These are phyloP conservation scores for Rosa rugosa DNA, from an alignment of 306 rosid genomes.

Conservation along the genomic window DNA sequence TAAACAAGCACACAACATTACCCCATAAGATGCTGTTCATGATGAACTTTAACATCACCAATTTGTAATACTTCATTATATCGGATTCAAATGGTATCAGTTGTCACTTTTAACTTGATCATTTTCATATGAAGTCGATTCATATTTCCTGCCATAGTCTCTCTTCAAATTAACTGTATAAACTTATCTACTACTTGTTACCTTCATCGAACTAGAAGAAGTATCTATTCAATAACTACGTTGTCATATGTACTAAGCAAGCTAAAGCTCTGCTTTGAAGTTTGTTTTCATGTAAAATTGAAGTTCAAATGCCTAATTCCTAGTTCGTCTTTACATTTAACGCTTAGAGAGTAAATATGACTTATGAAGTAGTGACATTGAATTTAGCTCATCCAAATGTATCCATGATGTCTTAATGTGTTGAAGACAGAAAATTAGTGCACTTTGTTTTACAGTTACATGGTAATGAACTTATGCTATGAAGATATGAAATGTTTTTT, in stretches of 20 bases:
- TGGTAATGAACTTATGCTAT: neutral
- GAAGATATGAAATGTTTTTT: neutral
- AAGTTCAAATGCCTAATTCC: neutral
- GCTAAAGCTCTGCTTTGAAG: neutral
- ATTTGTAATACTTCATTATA: neutral
- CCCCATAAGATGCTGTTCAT: neutral
- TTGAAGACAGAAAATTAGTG: neutral
- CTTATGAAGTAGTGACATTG: neutral
- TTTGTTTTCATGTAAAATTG: neutral
- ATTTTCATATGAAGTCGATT: neutral
- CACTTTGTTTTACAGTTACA: neutral
- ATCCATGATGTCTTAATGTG: neutral
- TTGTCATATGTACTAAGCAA: neutral
- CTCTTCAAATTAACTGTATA: neutral
- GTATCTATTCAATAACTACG: too few species aligned
- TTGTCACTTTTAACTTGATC: neutral
- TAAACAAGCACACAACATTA: neutral
- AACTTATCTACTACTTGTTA: neutral
- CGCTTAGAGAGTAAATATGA: neutral
- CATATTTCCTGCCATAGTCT: neutral
- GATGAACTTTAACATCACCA: neutral
- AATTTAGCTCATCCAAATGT: slow-evolving; percentile 1
- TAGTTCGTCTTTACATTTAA: neutral
- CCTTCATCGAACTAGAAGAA: neutral
- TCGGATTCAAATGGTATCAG: neutral